These are phyloP conservation scores for Puccinellia tenuiflora DNA, from an alignment of 176 grass and related monocot species.

Conservation along the genomic window DNA sequence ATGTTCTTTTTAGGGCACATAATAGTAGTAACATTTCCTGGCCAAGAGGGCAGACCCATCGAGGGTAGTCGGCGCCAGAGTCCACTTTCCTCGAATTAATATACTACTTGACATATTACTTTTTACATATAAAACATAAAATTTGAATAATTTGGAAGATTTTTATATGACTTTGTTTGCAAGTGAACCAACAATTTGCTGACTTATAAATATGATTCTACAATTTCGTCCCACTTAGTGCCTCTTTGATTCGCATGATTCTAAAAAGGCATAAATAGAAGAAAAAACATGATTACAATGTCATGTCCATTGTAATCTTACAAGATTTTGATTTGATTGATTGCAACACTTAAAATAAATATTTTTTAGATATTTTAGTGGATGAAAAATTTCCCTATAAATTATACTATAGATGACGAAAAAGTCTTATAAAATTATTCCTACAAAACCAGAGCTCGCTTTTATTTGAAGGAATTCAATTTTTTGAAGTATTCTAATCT, in stretches of 20 bases:
- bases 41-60: background rate
- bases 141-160: background rate
- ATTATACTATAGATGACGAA: background rate
- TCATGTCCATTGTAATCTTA: background rate
- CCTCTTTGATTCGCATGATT: background rate
- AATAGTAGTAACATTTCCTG: background rate
- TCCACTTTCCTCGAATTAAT: background rate
- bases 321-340: background rate
- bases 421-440: background rate
- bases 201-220: background rate
- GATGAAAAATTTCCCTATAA: background rate
- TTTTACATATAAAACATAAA: background rate
- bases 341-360: background rate
- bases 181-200: background rate
- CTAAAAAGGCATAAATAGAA: background rate
- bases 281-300: background rate
- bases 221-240: background rate
- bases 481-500: background rate
- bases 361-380: background rate
- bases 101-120: background rate
- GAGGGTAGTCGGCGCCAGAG: background rate
- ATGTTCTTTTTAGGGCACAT: background rate
- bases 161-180: background rate
- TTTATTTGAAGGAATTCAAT: background rate
- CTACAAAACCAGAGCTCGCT: background rate